These are phyloP conservation scores for Hypomyces rosellus DNA, from an alignment of 2,329 filamentous ascomycete genomes.

Conservation along the genomic window DNA sequence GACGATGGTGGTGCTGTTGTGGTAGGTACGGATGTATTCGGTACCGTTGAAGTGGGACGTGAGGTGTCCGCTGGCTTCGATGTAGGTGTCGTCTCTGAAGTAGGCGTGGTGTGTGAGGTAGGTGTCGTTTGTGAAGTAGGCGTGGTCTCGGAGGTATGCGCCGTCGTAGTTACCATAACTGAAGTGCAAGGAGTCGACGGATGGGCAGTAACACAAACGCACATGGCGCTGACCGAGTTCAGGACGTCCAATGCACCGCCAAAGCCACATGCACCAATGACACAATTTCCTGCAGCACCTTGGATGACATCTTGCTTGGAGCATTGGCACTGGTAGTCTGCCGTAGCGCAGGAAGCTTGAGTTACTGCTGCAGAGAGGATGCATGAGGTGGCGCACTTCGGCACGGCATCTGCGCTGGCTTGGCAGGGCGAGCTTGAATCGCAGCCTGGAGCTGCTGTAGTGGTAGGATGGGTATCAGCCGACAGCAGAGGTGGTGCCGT, in stretches of 20 bases:
- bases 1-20: not conserved
- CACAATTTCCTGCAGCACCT: slow-evolving; percentile 15
- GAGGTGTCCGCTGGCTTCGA: too few species aligned
- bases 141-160: not conserved
- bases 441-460: not conserved
- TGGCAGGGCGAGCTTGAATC: slow-evolving; percentile 17
- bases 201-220: slow-evolving; percentile 18
- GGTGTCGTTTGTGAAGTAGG: slow-evolving; percentile 2
- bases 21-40: not conserved
- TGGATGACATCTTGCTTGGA: slow-evolving; percentile 18
- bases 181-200: slow-evolving; percentile 17
- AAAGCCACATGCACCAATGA: slow-evolving; percentile 17
- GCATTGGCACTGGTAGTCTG: slow-evolving; percentile 22
- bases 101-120: not conserved
- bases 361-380: slow-evolving; percentile 21
- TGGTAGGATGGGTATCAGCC: not conserved
- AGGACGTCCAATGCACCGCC: slow-evolving; percentile 10
- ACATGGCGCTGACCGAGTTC: slow-evolving; percentile 16
- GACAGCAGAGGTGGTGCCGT: not conserved
- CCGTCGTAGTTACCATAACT: not conserved
- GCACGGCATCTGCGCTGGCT: slow-evolving; percentile 19
- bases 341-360: slow-evolving; percentile 15
- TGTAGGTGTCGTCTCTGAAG: too few species aligned
- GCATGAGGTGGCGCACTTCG: slow-evolving; percentile 19
- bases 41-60: too few species aligned